Evolutionary conservation across 164 flowering plant genomes (phyloP).

Genomic region (Nymphaea colorata): DNA sequence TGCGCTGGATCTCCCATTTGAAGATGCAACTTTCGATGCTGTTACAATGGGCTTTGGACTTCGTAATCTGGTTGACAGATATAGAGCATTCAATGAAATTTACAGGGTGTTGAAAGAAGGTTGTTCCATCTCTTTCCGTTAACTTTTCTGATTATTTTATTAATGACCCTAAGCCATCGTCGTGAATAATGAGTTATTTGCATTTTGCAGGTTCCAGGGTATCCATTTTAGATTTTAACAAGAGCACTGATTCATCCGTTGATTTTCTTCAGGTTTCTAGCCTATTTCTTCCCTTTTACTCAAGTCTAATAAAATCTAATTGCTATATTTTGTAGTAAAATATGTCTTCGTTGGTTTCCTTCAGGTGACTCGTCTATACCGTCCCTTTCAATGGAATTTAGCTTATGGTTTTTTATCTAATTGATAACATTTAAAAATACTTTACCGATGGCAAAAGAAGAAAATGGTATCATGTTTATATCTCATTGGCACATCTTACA

Average conservation of each 20-base stretch:
- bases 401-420: no score
- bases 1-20: conserved; percentile 69
- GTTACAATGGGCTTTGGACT: conserved; percentile 84
- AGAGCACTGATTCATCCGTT: conserved; percentile 32
- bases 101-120: conserved; percentile 74
- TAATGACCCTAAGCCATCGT: neutral
- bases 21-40: conserved; percentile 72
- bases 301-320: no score
- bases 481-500: no score
- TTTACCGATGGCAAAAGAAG: no score
- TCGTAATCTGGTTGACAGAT: conserved; percentile 60
- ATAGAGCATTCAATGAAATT: conserved; percentile 52
- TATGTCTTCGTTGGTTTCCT: no score
- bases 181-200: neutral
- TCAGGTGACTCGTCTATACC: no score
- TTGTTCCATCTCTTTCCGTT: conserved; percentile 4
- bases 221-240: conserved; percentile 85
- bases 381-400: no score
- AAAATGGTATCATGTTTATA: no score
- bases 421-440: no score
- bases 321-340: no score
- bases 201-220: conserved; percentile 49
- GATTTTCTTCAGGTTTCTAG: conserved; percentile 50
- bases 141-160: neutral
- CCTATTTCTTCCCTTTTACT: no score